Evolutionary conservation across 306 rosid genomes (phyloP), one percentile per base, ranked within the genome.

Genomic region (Fagus sylvatica): DNA sequence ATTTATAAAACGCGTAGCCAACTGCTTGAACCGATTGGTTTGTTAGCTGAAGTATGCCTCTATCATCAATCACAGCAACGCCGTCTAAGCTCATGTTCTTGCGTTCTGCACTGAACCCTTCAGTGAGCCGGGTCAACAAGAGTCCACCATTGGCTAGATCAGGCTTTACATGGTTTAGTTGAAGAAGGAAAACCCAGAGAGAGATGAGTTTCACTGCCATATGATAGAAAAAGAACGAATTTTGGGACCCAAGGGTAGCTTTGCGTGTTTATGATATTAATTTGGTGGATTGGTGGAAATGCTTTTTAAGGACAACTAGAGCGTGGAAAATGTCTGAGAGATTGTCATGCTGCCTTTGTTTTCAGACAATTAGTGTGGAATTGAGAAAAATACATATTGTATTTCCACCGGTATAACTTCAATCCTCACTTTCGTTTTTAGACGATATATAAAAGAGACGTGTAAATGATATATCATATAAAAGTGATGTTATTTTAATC

Each of bases 1-100:
- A 60, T 75, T 79, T 64, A 48, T 86, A 81, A 55, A 86, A 86
- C 17, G 87, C 89, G 46, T 83, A 85, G 1, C 87, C 87, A 2
- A 78, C 5, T 10, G 69, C 79, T 49, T 76, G 72, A 16, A 10
- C 68, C 17, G 82, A 68, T 73, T 42, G 73, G 66, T 81, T 84
- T 78, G 90, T 86, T 16, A 86, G n/a, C 16, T 81, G 70, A 34
- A 90, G 68, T 70, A 75, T 8, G 30, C 89, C 90, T 5, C 77
- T 78, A 4, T 54, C 41, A n/a, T 77, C 28, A 43, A 89, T 66
- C 56, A 49, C 59, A 9, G 90, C 85, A 30, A 65, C 83, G 0
- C 87, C 88, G 41, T 73, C 82, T 65, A 90, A 65, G 74, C 40
- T 76, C 71, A 87, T 54, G 87, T 82, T 85, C 59, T 60, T 69